Evolutionary conservation across 1,284 basidiomycete genomes (phyloP).

Genomic region (Agroathelia rolfsii): DNA sequence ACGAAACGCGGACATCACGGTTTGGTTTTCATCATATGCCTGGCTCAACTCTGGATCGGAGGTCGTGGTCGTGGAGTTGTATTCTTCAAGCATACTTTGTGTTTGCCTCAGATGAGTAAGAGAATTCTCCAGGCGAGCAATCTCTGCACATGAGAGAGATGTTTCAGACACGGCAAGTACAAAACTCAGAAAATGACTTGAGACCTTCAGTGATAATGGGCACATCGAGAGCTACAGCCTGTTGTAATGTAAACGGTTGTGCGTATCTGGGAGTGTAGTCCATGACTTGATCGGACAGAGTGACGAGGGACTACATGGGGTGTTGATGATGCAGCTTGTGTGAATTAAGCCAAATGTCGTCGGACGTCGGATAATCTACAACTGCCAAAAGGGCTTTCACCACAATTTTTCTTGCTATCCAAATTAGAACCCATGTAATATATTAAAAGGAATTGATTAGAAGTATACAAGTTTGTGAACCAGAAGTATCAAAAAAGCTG

Average conservation of each 20-base stretch:
- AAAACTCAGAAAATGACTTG: constrained; percentile 3
- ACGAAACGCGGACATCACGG: constrained; percentile 29
- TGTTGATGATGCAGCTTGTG: too few species aligned
- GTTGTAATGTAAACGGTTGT: constrained; percentile 67
- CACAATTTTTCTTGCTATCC: too few species aligned
- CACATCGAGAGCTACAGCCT: constrained; percentile 60
- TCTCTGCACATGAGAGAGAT: constrained; percentile 38
- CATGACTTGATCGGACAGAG: too few species aligned
- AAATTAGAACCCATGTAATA: too few species aligned
- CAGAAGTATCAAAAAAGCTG: too few species aligned
- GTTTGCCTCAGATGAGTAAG: constrained; percentile 53
- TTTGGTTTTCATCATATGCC: constrained; percentile 35
- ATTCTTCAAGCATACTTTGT: constrained; percentile 46
- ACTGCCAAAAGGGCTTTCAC: too few species aligned
- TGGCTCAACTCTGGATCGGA: constrained; percentile 29
- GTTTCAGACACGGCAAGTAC: constrained; percentile 3
- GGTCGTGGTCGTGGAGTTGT: constrained; percentile 21
- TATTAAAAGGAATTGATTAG: too few species aligned
- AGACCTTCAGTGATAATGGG: constrained; percentile 62
- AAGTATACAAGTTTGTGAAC: too few species aligned
- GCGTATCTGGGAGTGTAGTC: constrained; percentile 55
- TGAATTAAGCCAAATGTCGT: too few species aligned
- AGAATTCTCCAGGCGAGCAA: constrained; percentile 66
- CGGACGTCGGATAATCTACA: too few species aligned
- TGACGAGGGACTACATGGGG: too few species aligned